A percentile compares a stretch with the other conserved stretches of the same genome.
phyloP scores from a whole-genome alignment of 1,139 yeast genomes.

The Geotrichum aggregatum region DNA sequence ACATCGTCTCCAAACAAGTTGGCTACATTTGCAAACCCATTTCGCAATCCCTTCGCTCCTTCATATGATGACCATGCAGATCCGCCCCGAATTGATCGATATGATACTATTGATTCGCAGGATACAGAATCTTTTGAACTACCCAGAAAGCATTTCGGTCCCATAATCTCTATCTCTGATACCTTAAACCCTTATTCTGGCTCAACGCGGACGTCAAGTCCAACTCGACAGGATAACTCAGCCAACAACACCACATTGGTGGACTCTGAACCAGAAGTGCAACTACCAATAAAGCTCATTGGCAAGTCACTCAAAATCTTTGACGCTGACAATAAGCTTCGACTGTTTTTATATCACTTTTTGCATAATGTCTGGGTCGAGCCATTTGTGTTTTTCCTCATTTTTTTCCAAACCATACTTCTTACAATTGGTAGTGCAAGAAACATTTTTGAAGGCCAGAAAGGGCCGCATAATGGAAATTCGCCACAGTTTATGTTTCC shows the following conservation, averaged over 20 bases:
- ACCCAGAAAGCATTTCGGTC: too few species aligned
- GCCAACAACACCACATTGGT: not conserved
- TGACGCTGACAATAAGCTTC: conserved; percentile 25
- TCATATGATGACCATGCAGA: too few species aligned
- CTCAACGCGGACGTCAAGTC: not conserved
- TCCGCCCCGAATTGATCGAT: not conserved
- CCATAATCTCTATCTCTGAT: too few species aligned
- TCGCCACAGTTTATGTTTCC: conserved; percentile 6
- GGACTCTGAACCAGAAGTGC: not conserved
- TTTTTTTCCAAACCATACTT: conserved; percentile 31
- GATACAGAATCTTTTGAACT: too few species aligned
- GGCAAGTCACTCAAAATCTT: conserved; percentile 31
- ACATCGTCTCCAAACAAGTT: too few species aligned
- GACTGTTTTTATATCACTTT: conserved; percentile 26
- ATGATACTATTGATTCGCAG: not conserved
- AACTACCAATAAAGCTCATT: conserved; percentile 16
- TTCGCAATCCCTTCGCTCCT: too few species aligned
- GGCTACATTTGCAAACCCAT: too few species aligned
- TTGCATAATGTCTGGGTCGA: conserved; percentile 30
- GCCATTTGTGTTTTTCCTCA: conserved; percentile 27
- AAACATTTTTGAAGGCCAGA: conserved; percentile 26
- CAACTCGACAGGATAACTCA: not conserved
- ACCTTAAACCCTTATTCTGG: too few species aligned
- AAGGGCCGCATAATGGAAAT: conserved; percentile 14
- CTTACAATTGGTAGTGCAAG: conserved; percentile 36